Evolutionary conservation across 768 basidiomycete genomes (phyloP).

Genomic region (Gautieria morchelliformis): DNA sequence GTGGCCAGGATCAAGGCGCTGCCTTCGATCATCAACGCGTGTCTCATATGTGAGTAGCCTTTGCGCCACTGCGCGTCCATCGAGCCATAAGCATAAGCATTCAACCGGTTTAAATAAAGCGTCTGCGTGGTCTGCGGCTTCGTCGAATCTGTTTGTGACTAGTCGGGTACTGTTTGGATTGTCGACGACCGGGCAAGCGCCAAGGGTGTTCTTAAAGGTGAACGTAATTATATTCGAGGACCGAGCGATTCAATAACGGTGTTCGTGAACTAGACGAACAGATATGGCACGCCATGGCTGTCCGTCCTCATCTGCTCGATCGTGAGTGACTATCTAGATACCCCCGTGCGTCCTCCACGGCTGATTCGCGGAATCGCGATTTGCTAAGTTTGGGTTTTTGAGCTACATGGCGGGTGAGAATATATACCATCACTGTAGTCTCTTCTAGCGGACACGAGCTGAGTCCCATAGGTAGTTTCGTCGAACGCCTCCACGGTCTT

Average conservation of each 20-base stretch:
- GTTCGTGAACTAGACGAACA: background rate
- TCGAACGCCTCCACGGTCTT: slow-evolving; percentile 67
- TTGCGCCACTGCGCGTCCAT: slow-evolving; percentile 2
- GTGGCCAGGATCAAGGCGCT: slow-evolving; percentile 56
- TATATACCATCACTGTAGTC: slow-evolving; percentile 12
- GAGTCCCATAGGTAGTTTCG: slow-evolving; percentile 26
- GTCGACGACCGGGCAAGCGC: slow-evolving; percentile 28
- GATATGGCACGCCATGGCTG: slow-evolving; percentile 1
- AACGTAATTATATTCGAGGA: slow-evolving; percentile 21
- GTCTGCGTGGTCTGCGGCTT: slow-evolving; percentile 63
- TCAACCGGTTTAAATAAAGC: no score
- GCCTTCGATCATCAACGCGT: slow-evolving; percentile 57
- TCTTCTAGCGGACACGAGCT: background rate
- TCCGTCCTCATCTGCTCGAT: background rate
- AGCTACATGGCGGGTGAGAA: slow-evolving; percentile 56
- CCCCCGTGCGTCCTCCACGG: background rate
- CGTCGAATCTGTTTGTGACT: slow-evolving; percentile 49
- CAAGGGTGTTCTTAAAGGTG: slow-evolving; percentile 31
- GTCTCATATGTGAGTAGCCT: slow-evolving; percentile 39
- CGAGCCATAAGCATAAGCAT: no score
- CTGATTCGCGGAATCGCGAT: no score
- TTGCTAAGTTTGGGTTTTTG: slow-evolving; percentile 48
- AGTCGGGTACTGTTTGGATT: slow-evolving; percentile 34
- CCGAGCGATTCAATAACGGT: background rate
- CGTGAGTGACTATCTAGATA: background rate